Conservation (phyloP, 345 rosid species). For the Salix viminalis region DNA sequence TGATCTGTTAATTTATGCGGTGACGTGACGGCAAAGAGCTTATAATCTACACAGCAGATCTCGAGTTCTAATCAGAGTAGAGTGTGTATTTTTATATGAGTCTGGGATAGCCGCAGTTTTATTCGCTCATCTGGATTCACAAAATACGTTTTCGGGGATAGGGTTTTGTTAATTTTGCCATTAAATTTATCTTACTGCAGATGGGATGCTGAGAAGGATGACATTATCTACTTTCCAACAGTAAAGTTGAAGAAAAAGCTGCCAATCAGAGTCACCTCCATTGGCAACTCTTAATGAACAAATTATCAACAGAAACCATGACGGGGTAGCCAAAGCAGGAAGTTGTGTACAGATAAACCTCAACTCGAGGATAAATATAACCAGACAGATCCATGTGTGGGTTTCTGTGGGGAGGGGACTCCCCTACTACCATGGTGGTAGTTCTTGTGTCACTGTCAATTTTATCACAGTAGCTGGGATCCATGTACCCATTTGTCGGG, state of each 20-base stretch:
- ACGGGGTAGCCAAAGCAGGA: slow-evolving; percentile 2
- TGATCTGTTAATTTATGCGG: neutral
- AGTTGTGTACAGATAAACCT: neutral
- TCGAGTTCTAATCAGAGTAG: no score
- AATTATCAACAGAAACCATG: slow-evolving; percentile 5
- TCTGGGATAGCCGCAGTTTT: fast-evolving
- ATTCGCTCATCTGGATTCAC: fast-evolving
- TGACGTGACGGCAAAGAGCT: no score
- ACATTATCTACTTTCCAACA: slow-evolving; percentile 29
- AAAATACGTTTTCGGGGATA: no score
- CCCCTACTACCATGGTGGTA: slow-evolving; percentile 20
- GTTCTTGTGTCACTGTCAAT: slow-evolving; percentile 39
- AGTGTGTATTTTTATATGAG: no score
- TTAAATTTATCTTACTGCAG: slow-evolving; percentile 8
- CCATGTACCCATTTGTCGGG: slow-evolving; percentile 4
- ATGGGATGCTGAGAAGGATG: slow-evolving; percentile 28
- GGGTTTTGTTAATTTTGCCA: neutral
- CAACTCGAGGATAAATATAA: neutral
- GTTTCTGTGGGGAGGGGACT: neutral
- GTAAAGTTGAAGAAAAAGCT: slow-evolving; percentile 30
- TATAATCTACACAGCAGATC: fast-evolving
- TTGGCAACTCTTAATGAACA: neutral
- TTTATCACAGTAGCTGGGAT: slow-evolving; percentile 2
- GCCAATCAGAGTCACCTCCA: slow-evolving; percentile 19
- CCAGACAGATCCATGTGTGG: slow-evolving; percentile 13